Conservation (phyloP, 441 rosid genomes). For the Cnidoscolus chayamansa region DNA sequence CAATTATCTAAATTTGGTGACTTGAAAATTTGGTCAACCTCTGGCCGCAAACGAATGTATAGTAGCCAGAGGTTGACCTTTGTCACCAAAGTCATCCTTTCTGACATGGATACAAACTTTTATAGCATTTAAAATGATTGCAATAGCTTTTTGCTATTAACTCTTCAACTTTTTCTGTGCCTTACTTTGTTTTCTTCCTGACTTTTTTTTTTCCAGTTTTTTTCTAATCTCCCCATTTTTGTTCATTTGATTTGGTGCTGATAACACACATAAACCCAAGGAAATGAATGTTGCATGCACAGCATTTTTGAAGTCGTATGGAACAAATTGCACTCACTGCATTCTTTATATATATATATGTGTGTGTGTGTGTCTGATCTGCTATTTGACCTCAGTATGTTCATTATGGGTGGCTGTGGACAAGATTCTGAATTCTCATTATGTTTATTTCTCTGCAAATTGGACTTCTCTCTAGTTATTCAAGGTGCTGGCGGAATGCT, state of each 20-base stretch:
- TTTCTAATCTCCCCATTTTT: neutral
- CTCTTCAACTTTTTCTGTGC: neutral
- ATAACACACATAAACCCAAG: neutral
- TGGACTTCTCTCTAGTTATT: conserved; percentile 47
- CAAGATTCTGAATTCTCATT: neutral
- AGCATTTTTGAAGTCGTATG: neutral
- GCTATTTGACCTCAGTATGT: neutral
- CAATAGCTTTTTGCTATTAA: neutral
- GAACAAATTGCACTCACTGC: neutral
- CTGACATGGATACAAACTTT: neutral
- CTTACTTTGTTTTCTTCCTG: neutral
- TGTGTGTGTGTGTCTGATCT: neutral
- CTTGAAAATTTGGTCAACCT: no score
- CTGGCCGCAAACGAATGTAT: no score
- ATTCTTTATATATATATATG: no score
- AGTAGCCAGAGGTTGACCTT: no score
- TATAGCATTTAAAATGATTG: neutral
- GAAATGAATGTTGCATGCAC: neutral
- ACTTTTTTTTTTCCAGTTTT: neutral
- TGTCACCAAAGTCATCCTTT: neutral
- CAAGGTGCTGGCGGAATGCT: conserved; percentile 98
- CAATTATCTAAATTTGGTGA: no score
- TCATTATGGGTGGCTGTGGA: neutral
- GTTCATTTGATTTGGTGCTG: conserved; percentile 1
- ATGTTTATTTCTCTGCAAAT: conserved; percentile 8